These are phyloP conservation scores for Cryphonectria carpinicola DNA, from an alignment of 2,329 filamentous ascomycete species.

Conservation along the genomic window DNA sequence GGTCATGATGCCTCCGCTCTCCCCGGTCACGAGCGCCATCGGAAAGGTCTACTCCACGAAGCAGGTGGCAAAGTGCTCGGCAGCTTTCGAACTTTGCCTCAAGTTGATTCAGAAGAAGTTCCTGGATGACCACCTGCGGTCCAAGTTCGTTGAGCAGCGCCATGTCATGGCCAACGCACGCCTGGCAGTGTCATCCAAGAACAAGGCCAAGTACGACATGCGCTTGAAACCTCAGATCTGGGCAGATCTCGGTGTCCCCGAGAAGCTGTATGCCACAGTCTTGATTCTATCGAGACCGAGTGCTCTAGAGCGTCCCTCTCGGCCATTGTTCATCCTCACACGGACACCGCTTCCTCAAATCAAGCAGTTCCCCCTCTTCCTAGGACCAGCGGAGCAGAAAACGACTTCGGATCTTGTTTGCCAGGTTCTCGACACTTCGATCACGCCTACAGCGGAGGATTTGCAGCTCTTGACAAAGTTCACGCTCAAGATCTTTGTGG, in stretches of 20 bases:
- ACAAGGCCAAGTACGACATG: conserved; percentile 75
- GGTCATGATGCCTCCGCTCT: conserved; percentile 74
- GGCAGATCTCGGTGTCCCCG: conserved; percentile 54
- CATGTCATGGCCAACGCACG: conserved; percentile 86
- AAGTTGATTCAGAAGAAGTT: conserved; percentile 67
- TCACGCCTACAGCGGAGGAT: conserved; percentile 49
- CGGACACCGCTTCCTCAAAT: conserved; percentile 66
- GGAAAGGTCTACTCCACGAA: conserved; percentile 72
- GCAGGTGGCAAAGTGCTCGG: conserved; percentile 80
- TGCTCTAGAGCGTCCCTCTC: conserved; percentile 61
- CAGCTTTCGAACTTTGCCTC: conserved; percentile 82
- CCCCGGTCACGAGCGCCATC: conserved; percentile 68
- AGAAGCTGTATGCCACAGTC: conserved; percentile 62
- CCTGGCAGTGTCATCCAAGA: conserved; percentile 79
- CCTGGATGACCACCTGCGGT: conserved; percentile 75
- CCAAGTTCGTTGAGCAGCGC: conserved; percentile 67
- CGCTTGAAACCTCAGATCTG: conserved; percentile 78
- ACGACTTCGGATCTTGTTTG: conserved; percentile 62
- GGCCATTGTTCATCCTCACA: conserved; percentile 72
- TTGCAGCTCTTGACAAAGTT: conserved; percentile 68
- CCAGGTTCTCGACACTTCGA: conserved; percentile 44
- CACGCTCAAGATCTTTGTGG: conserved; percentile 75
- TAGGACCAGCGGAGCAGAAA: conserved; percentile 53
- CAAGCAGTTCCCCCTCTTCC: conserved; percentile 72
- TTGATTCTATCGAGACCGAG: conserved; percentile 62